A percentile compares a stretch with the other conserved stretches of the same genome.
Evolutionary conservation across 2,329 filamentous ascomycete species (phyloP).

Genomic region (Talaromyces atroroseus): DNA sequence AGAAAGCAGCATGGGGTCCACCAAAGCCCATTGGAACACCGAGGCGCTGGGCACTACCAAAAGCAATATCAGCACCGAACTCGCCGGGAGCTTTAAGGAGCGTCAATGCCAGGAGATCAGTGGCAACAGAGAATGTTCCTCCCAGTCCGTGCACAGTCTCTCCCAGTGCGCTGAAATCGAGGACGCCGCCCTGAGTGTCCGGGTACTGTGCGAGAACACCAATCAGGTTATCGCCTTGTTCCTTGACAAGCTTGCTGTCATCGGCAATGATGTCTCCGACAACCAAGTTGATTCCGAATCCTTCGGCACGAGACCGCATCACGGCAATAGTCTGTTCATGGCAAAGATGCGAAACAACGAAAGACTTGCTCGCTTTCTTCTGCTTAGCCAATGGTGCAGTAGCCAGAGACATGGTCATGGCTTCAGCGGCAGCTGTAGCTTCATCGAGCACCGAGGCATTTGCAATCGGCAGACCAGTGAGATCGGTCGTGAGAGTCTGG

Average conservation of each 20-base stretch:
- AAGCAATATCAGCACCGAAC: slow-evolving; percentile 91
- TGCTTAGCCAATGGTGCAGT: slow-evolving; percentile 64
- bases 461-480: slow-evolving; percentile 79
- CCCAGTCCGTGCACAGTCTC: slow-evolving; percentile 71
- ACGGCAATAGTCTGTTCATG: slow-evolving; percentile 84
- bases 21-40: slow-evolving; percentile 89
- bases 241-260: slow-evolving; percentile 60
- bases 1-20: slow-evolving; percentile 95
- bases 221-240: slow-evolving; percentile 73
- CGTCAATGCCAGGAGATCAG: slow-evolving; percentile 82
- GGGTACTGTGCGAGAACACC: slow-evolving; percentile 95
- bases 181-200: slow-evolving; percentile 75
- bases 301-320: slow-evolving; percentile 75
- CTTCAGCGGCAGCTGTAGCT: slow-evolving; percentile 86
- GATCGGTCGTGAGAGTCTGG: slow-evolving; percentile 84
- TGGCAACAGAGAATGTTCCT: slow-evolving; percentile 78
- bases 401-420: slow-evolving; percentile 88
- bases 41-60: slow-evolving; percentile 85
- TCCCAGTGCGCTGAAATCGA: slow-evolving; percentile 68
- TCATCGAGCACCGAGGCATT: slow-evolving; percentile 91
- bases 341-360: slow-evolving; percentile 73
- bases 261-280: slow-evolving; percentile 65
- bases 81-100: slow-evolving; percentile 84
- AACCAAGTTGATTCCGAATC: slow-evolving; percentile 80
- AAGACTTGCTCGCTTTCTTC: slow-evolving; percentile 71